Conservation (phyloP, 2,329 filamentous ascomycete species). For the Cladophialophora psammophila region DNA sequence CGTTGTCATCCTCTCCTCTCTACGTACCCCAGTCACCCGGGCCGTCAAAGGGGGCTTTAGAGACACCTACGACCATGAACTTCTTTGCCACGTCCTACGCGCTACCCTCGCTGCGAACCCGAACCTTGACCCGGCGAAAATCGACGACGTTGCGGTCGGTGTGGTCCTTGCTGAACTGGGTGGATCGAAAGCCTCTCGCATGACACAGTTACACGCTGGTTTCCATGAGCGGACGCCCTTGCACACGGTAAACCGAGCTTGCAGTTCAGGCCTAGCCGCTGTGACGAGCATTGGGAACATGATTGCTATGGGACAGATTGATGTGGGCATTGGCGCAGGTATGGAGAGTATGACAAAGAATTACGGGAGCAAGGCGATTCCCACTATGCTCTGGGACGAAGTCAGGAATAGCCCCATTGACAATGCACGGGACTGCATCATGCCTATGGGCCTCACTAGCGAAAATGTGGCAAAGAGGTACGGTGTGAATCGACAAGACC, state of each 20-base stretch:
- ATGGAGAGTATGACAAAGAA: constrained; percentile 98
- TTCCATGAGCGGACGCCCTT: constrained; percentile 76
- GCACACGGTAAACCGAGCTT: constrained; percentile 89
- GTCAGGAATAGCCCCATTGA: constrained; percentile 69
- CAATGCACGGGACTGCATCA: constrained; percentile 84
- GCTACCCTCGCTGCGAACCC: constrained; percentile 77
- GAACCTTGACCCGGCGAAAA: constrained; percentile 70
- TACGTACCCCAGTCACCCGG: constrained; percentile 85
- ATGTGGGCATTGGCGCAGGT: constrained; percentile 79
- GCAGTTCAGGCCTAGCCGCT: constrained; percentile 77
- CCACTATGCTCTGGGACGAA: constrained; percentile 78
- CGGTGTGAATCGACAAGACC: constrained; percentile 73
- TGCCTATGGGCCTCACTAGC: constrained; percentile 90
- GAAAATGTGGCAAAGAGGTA: constrained; percentile 88
- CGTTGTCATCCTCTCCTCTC: constrained; percentile 86
- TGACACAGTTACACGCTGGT: constrained; percentile 86
- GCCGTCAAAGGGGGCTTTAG: constrained; percentile 83
- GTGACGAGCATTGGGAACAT: constrained; percentile 76
- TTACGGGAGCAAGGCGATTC: constrained; percentile 85
- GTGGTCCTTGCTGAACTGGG: constrained; percentile 91
- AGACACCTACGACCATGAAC: constrained; percentile 88
- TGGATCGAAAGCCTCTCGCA: constrained; percentile 86
- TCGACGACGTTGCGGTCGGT: constrained; percentile 85
- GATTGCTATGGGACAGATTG: constrained; percentile 76
- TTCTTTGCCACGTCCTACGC: constrained; percentile 69